These are phyloP conservation scores for Blastobotrys buckinghamii DNA, from an alignment of 1,139 yeast species.

Conservation along the genomic window DNA sequence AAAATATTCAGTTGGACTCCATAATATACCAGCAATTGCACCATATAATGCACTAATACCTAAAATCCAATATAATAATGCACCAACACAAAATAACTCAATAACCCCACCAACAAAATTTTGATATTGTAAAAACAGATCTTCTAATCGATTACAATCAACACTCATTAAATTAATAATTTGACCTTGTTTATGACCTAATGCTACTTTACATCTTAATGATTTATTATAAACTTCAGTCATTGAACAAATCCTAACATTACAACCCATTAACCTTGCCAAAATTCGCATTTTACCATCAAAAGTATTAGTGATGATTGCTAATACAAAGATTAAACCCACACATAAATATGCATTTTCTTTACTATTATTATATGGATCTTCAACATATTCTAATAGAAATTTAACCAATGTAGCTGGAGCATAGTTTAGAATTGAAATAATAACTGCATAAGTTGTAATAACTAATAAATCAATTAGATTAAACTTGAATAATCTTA, in stretches of 20 bases:
- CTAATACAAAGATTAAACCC: not conserved
- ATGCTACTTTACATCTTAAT: not conserved
- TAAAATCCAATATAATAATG: slow-evolving; percentile 57
- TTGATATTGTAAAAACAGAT: slow-evolving; percentile 52
- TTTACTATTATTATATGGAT: not conserved
- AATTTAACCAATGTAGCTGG: slow-evolving; percentile 4
- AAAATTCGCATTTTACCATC: not conserved
- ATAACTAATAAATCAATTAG: not conserved
- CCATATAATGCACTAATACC: slow-evolving; percentile 92
- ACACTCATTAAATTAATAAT: slow-evolving; percentile 62
- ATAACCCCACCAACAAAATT: not conserved
- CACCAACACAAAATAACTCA: not conserved
- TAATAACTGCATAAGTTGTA: not conserved
- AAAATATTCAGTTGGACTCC: slow-evolving; percentile 38
- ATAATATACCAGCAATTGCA: not conserved
- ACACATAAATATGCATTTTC: slow-evolving; percentile 4
- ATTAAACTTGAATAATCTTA: not conserved
- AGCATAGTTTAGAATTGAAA: not conserved
- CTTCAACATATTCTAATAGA: slow-evolving; percentile 8
- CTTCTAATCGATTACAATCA: slow-evolving; percentile 67
- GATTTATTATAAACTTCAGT: slow-evolving; percentile 3
- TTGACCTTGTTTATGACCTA: slow-evolving; percentile 49
- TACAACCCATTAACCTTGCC: not conserved
- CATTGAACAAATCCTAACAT: not conserved
- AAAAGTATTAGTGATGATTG: not conserved